A percentile compares a stretch with the other conserved stretches of the same genome.
Evolutionary conservation across 495 filamentous ascomycete species (phyloP).

Genomic region (Neurospora sp.): DNA sequence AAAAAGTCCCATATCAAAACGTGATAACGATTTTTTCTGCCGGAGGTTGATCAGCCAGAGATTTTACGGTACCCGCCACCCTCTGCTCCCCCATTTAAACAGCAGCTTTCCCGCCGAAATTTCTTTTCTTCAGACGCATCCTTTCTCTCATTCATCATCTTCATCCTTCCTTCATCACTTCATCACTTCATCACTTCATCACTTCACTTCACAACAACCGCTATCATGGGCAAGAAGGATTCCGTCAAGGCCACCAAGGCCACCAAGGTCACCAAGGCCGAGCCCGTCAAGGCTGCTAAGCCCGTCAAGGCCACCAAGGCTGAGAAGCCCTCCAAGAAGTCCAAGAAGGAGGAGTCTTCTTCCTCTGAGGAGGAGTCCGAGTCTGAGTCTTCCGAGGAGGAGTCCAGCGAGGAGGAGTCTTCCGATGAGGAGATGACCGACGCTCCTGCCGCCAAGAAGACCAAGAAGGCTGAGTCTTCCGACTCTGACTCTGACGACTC

Average conservation of each 20-base stretch:
- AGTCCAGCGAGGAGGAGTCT: slow-evolving; percentile 23
- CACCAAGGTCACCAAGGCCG: slow-evolving; percentile 30
- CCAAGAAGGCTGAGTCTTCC: slow-evolving; percentile 20
- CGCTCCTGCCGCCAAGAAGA: slow-evolving; percentile 31
- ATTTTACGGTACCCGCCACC: slow-evolving; percentile 9
- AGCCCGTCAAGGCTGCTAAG: slow-evolving; percentile 22
- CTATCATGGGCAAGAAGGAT: slow-evolving; percentile 49
- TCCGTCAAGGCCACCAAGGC: slow-evolving; percentile 37
- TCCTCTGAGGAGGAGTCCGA: slow-evolving; percentile 4
- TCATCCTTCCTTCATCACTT: slow-evolving; percentile 15
- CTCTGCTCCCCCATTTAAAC: slow-evolving; percentile 16
- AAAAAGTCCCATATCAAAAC: slow-evolving; percentile 5
- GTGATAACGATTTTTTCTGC: slow-evolving; percentile 12
- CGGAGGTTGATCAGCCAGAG: neutral
- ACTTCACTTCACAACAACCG: slow-evolving; percentile 6
- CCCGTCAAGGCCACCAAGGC: slow-evolving; percentile 37
- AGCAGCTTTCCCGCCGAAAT: slow-evolving; percentile 10
- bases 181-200: slow-evolving; percentile 8
- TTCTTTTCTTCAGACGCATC: slow-evolving; percentile 2
- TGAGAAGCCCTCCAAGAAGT: slow-evolving; percentile 10
- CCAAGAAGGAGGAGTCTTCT: slow-evolving; percentile 14
- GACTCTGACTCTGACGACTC: slow-evolving; percentile 35
- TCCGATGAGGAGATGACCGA: slow-evolving; percentile 41
- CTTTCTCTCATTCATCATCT: slow-evolving; percentile 3
- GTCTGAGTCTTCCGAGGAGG: slow-evolving; percentile 19